phyloP scores from a whole-genome alignment of 345 rosid species.

The Conringia planisiliqua region DNA sequence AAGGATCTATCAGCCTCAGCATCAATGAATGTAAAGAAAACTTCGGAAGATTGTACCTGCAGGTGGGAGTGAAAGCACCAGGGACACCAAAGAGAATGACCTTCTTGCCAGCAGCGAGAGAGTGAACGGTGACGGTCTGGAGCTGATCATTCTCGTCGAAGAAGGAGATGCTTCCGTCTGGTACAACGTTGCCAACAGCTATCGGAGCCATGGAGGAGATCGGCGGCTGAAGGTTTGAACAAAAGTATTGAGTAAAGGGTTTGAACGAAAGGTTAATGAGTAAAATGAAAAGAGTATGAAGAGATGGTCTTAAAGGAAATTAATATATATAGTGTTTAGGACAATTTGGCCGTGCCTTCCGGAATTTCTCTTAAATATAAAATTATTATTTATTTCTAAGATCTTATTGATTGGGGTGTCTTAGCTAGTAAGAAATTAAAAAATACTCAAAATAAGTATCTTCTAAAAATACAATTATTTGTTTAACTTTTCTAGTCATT shows the following conservation, averaged over 20 bases:
- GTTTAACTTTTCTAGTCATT: too few relatives aligned
- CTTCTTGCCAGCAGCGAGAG: slow-evolving; percentile 83
- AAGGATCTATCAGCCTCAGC: slow-evolving; percentile 36
- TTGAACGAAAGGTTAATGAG: too few relatives aligned
- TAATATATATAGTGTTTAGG: too few relatives aligned
- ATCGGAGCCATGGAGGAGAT: slow-evolving; percentile 70
- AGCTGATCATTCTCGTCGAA: slow-evolving; percentile 85
- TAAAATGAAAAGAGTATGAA: background rate
- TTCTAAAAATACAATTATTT: too few relatives aligned
- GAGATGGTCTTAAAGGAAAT: background rate
- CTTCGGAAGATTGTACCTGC: slow-evolving; percentile 52
- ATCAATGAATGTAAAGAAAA: slow-evolving; percentile 12
- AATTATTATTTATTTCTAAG: too few relatives aligned
- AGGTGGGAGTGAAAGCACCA: slow-evolving; percentile 97
- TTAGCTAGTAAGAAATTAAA: too few relatives aligned
- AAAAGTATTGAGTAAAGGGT: too few relatives aligned
- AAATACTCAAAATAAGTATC: too few relatives aligned
- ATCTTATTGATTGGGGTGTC: too few relatives aligned
- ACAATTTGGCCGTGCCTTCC: too few relatives aligned
- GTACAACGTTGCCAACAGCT: slow-evolving; percentile 61
- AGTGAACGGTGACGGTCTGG: slow-evolving; percentile 69
- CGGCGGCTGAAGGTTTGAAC: background rate
- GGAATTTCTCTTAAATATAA: too few relatives aligned
- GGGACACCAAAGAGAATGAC: slow-evolving; percentile 85
- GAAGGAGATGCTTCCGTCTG: slow-evolving; percentile 75